Evolutionary conservation across 345 rosid species (phyloP), one percentile per base, ranked within the genome.

Genomic region (Dovyalis caffra): DNA sequence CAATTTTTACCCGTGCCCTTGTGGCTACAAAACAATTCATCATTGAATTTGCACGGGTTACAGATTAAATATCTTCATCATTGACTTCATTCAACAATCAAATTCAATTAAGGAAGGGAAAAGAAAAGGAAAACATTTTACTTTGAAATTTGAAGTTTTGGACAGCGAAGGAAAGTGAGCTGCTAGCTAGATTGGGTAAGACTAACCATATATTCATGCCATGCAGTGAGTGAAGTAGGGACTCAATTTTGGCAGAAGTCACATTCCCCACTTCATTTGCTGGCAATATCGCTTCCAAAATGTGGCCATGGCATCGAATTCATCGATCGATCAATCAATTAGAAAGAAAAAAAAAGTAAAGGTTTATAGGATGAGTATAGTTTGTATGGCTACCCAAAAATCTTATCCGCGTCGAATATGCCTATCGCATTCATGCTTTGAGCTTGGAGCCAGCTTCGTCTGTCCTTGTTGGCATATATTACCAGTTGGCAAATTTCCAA

Each of bases 381-480:
- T 35, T 0, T 51, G 35, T 21, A 25, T 37, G 74, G 66, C 29
- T 38, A 11, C 28, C 6, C 29, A 23, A 28, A 51, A 37, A 8
- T 65, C 25, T 51, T 58, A 38, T 75, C 73, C 68, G 25, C 21
- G 6, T 43, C 23, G 71, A 74, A 74, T 49, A 69, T 49, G 62
- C 40, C 43, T 29, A 32, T 49, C 40, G 8, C 28, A 49, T 31
- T 69, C 49, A 64, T 21, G 43, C 25, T 8, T 16, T n/a, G n/a
- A n/a, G n/a, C n/a, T n/a, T 18, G 10, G 53, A 16, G 71, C 71
- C 71, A 68, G 58, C 71, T 49, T 58, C 20, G 35, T 16, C 16
- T 49, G 40, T 69, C 62, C 26, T 9, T 49, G 61, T 21, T 58
- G 15, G 21, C 72, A 20, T 21, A 9, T 51, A 69, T 69, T 29